Evolutionary conservation across 768 basidiomycete genomes (phyloP).

Genomic region (Russula lepida): DNA sequence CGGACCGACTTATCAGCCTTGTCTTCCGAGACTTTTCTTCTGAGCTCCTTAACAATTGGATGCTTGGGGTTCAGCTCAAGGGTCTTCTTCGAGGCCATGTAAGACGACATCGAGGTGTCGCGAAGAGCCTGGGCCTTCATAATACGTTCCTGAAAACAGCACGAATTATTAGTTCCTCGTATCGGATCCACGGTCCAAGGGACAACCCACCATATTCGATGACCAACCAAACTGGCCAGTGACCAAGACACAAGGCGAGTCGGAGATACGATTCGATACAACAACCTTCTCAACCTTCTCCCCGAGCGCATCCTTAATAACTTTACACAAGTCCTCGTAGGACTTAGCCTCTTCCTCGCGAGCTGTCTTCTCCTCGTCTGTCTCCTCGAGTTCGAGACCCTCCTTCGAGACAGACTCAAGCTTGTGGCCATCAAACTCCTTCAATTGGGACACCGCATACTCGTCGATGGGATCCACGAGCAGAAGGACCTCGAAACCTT

Average conservation of each 20-base stretch:
- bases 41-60: slow-evolving; percentile 93
- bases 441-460: slow-evolving; percentile 96
- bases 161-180: not conserved
- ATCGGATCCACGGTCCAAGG: not conserved
- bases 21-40: slow-evolving; percentile 91
- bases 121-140: slow-evolving; percentile 99
- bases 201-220: slow-evolving; percentile 79
- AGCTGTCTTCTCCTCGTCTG: slow-evolving; percentile 89
- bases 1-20: slow-evolving; percentile 98
- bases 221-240: slow-evolving; percentile 99
- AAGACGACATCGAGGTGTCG: slow-evolving; percentile 95
- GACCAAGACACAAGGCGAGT: slow-evolving; percentile 94
- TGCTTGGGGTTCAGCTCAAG: slow-evolving; percentile 91
- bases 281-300: slow-evolving; percentile 99
- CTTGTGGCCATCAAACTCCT: slow-evolving; percentile 98
- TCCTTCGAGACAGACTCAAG: slow-evolving; percentile 98
- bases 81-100: slow-evolving; percentile 99
- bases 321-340: slow-evolving; percentile 82
- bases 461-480: slow-evolving; percentile 99
- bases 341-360: slow-evolving; percentile 81
- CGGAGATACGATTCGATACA: slow-evolving; percentile 93
- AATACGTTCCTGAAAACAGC: slow-evolving; percentile 66
- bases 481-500: slow-evolving; percentile 95
- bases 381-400: slow-evolving; percentile 98
- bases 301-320: slow-evolving; percentile 96